These are phyloP conservation scores for Aspergillus terreus DNA, from an alignment of 2,329 filamentous ascomycete species.

Conservation along the genomic window DNA sequence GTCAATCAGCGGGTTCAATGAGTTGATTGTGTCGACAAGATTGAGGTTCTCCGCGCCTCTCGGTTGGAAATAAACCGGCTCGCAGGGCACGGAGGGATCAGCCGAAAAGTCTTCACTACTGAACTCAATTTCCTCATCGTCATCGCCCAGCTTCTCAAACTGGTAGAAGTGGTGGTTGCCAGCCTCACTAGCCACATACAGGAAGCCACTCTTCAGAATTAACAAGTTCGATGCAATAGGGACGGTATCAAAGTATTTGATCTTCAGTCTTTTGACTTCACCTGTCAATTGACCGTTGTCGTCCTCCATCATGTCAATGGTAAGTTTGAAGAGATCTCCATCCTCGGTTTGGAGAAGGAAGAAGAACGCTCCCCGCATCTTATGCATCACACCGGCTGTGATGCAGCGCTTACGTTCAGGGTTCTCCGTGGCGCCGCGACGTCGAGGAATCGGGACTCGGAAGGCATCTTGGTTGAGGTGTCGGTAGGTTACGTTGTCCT, in stretches of 20 bases:
- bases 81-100: conserved; percentile 67
- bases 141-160: conserved; percentile 94
- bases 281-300: conserved; percentile 71
- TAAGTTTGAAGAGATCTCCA: conserved; percentile 97
- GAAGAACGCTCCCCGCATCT: conserved; percentile 94
- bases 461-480: conserved; percentile 92
- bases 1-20: conserved; percentile 86
- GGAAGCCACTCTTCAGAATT: conserved; percentile 91
- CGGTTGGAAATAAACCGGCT: conserved; percentile 81
- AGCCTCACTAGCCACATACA: conserved; percentile 88
- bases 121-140: conserved; percentile 86
- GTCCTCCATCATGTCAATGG: conserved; percentile 84
- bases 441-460: conserved; percentile 81
- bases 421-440: conserved; percentile 85
- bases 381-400: conserved; percentile 92
- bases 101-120: conserved; percentile 76
- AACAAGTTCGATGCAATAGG: conserved; percentile 82
- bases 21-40: conserved; percentile 77
- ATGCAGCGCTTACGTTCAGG: conserved; percentile 85
- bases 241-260: conserved; percentile 98
- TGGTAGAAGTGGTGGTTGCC: conserved; percentile 96
- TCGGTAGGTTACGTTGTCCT: conserved; percentile 94
- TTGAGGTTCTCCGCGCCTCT: conserved; percentile 76
- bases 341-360: conserved; percentile 95
- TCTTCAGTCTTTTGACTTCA: conserved; percentile 77